phyloP scores from a whole-genome alignment of 2,329 filamentous ascomycete species.

The Penicillium brevicompactum region DNA sequence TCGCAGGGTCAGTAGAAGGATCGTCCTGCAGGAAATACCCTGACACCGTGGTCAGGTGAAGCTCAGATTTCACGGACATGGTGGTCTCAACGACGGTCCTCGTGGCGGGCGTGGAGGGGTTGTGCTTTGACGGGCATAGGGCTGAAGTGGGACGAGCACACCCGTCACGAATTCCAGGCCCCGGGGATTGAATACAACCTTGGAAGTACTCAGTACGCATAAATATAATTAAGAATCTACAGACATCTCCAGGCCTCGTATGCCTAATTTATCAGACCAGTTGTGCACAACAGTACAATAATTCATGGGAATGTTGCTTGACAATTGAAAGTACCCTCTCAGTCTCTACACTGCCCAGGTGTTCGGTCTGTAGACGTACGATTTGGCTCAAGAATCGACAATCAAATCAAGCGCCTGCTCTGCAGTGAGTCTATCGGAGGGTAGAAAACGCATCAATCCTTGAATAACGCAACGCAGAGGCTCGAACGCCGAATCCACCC shows the following conservation, averaged over 20 bases:
- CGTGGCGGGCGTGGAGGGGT: slow-evolving; percentile 2
- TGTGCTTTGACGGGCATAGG: slow-evolving; percentile 4
- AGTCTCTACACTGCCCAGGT: no score
- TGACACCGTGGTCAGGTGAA: slow-evolving; percentile 44
- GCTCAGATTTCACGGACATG: slow-evolving; percentile 17
- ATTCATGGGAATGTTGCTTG: no score
- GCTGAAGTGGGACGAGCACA: background rate
- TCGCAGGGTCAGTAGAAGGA: slow-evolving; percentile 47
- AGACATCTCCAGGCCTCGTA: no score
- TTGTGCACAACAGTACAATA: no score
- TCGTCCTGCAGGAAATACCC: slow-evolving; percentile 57
- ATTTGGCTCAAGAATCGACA: background rate
- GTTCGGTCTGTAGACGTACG: no score
- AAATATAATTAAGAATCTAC: no score
- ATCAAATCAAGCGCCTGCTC: slow-evolving; percentile 20
- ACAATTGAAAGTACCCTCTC: no score
- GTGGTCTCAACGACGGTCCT: background rate
- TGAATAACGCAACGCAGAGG: slow-evolving; percentile 21
- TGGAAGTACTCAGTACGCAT: background rate
- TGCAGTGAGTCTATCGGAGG: slow-evolving; percentile 22
- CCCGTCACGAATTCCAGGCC: background rate
- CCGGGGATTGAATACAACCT: background rate
- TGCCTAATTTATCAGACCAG: no score
- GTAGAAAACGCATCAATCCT: slow-evolving; percentile 26
- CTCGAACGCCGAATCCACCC: slow-evolving; percentile 14